Evolutionary conservation across 164 flowering plant species (phyloP), one percentile per base, ranked within the genome.

Genomic region (Chimonanthus salicifolius): DNA sequence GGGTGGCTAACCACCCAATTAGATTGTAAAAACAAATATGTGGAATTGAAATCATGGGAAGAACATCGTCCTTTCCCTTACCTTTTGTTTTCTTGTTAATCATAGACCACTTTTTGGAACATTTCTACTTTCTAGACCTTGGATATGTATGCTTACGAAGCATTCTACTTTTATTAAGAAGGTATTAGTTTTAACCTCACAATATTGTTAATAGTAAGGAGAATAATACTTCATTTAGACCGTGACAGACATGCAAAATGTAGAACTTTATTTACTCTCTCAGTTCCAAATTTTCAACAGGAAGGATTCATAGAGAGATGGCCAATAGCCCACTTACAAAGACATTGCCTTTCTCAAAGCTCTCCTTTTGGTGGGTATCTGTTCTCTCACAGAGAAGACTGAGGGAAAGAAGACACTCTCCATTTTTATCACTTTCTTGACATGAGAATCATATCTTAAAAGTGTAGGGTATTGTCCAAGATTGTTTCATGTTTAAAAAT

Each of bases 311-410:
- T 49, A 49, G 16, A 50, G 49, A 16, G 6, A 48, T 69, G 71
- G n/a, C 7, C 44, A 49, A 10, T 11, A 5, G 43, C 50, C 71
- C 71, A 69, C 71, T 69, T 69, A 62, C 62, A 50, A 4, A 21
- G 47, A 3, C 51, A 68, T n/a, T 16, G 18, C 48, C 33, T 48
- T 68, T 20, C 54, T 49, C 51, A 68, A 68, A 47, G 54, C 43
- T 47, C 33, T 18, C 6, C 70, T 45, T 54, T 68, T 68, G n/a
- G 58, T 68, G 70, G 70, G 70, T 68, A 68, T 48, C 20, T 68
- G 70, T 68, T 48, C 70, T 48, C 70, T 68, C 70, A 68, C 70
- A 47, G 48, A 48, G 50, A 68, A 48, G 15, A 9, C 49, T n/a
- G 0, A 10, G 60, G 10, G 4, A 54, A 18, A 33, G 33, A 65